Evolutionary conservation across 805 yeast species (phyloP), one percentile per base, ranked within the genome.

Genomic region (Huiozyma sinensis): DNA sequence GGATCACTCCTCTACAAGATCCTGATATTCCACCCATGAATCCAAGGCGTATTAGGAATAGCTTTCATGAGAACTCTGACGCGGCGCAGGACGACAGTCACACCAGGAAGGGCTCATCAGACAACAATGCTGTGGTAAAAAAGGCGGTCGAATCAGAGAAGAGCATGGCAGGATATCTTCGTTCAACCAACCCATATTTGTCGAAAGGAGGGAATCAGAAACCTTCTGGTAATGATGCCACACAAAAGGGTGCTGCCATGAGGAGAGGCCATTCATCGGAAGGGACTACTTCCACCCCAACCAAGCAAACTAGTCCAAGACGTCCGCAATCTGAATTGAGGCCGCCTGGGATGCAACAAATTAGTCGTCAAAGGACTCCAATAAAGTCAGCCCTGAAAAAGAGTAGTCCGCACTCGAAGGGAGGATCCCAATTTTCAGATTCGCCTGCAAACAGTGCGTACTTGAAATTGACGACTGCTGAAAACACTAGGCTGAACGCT

Each of bases 401-500:
- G 39, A 49, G 63, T 11, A 43, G 54, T 5, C 50, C 61, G 10
- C 53, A 47, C 29, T 36, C 44, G 44, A 40, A 46, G 38, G 35
- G 45, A 35, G 40, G 59, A 41, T 47, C 63, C 9, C 36, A 44
- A 4, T 47, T 50, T 29, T 28, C 49, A 7, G 38, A 42, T 11
- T 57, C 67, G 5, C 69, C 82, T 1, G 84, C 85, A 0, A 74
- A 74, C 28, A 73, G 72, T 47, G 87, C 84, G 0, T 81, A 81
- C 52, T 56, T 81, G 38, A 78, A 85, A 0, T 61, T 81, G 43
- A 72, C 89, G 1, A 83, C 92, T 0, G 89, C 89, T 1, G 88
- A 83, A 55, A 83, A 83, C 58, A 83, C 92, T 0, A 70, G 88
- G 46, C 57, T 81, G 45, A 83, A 83, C 61, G 82, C 90, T 1